Evolutionary conservation across 257 asterid species (phyloP).

Genomic region (Jaltomata sinuosa): DNA sequence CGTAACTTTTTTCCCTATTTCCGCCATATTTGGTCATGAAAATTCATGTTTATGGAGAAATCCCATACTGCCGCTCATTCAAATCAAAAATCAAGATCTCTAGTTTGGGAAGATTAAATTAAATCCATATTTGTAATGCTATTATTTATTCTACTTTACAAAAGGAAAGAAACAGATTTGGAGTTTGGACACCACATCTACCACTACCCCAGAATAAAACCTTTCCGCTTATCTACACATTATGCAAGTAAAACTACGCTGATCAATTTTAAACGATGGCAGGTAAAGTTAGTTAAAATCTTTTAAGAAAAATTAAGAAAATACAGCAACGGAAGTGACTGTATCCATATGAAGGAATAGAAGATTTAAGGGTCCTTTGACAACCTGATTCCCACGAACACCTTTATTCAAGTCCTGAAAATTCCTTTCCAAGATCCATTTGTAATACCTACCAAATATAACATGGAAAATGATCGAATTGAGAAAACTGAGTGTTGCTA

Average conservation of each 20-base stretch:
- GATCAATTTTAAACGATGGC: neutral
- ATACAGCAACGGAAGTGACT: neutral
- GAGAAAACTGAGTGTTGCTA: neutral
- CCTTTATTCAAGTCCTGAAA: slow-evolving; percentile 97
- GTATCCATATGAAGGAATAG: neutral
- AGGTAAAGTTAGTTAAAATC: neutral
- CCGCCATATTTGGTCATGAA: neutral
- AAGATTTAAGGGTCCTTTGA: neutral
- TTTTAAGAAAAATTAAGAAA: neutral
- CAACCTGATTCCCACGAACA: slow-evolving; percentile 98
- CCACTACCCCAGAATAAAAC: neutral
- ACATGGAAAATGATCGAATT: neutral
- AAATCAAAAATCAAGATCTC: neutral
- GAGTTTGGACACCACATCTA: neutral
- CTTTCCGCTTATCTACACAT: neutral
- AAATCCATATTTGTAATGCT: neutral
- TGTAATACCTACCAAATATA: slow-evolving; percentile 60
- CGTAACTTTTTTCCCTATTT: neutral
- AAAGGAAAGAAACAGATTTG: neutral
- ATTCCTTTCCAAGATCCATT: slow-evolving; percentile 98
- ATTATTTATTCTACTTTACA: neutral
- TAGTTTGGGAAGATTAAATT: neutral
- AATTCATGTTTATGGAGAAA: neutral
- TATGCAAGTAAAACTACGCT: neutral
- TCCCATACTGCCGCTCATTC: neutral